Evolutionary conservation across 768 basidiomycete species (phyloP), one percentile per base, ranked within the genome.

Genomic region (Amanita pseudoporphyria): DNA sequence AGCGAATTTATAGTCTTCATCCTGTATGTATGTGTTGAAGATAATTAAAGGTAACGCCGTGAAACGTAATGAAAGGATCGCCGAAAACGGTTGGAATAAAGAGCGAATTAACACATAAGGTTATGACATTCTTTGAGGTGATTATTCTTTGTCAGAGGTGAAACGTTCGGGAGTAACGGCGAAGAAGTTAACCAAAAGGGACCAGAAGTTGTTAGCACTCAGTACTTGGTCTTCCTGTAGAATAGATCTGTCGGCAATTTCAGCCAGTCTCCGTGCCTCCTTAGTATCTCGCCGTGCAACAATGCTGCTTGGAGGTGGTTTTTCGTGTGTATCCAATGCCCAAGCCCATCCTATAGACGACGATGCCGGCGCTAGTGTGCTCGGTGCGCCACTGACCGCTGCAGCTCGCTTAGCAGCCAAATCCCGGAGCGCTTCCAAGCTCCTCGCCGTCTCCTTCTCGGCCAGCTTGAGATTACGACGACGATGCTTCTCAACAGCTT

Each of bases 231-330:
- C 80, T 5, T 76, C 76, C 57, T 79, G 79, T 14, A 81, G 56
- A 37, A 81, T 68, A 13, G 76, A 71, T 61, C 77, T 72, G 59
- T 90, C 88, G 5, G 88, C 89, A 31, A 88, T 73, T 45, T 73
- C 76, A 21, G 85, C 87, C 35, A 92, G 67, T 57, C 75, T 69
- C 21, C 81, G 70, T 9, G 88, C 89, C 66, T 92, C 88, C 33
- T 72, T 70, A 5, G 90, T 94, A 58, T 98, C 94, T 47, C 92
- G 67, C 50, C 93, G 71, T n/a, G 87, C 82, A 28, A 88, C 87
- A 56, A 97, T 90, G 47, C 91, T 93, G 57, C 85, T 88, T 2
- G 94, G 87, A 3, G 95, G 95, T 3, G 95, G 95, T 16, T 73
- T 71, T 66, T 96, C 93, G 45, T 78, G 69, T 13, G 72, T 79